Evolutionary conservation across 2,329 filamentous ascomycete genomes (phyloP), one percentile per base, ranked within the genome.

Genomic region (Diaporthe vexans): DNA sequence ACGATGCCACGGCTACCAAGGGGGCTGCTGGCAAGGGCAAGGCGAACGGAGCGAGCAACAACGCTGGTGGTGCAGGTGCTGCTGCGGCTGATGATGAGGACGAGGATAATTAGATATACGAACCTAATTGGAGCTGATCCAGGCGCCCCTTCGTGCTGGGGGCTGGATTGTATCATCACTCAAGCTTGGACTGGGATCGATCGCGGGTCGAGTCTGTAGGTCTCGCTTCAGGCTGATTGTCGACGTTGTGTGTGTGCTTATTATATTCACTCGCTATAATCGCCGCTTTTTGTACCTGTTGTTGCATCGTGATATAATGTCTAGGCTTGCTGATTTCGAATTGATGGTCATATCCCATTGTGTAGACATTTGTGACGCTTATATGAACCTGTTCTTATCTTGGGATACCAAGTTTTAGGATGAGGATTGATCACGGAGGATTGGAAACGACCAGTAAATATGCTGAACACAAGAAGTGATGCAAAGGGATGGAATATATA

Each of bases 251-350:
- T 37, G 61, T 17, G 26, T 35, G 26, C 43, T 51, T 35, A 52
- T 35, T 8, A 65, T 67, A 67, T 33, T 67, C 61, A 67, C 61
- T 67, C 61, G 61, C 29, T 67, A 67, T 19, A 15, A 19, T 21
- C 35, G 48, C 4, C 33, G 29, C 33, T 11, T 15, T 11, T 6
- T 24, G 11, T 11, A 6, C 17, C 29, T 21, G 15, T 11, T 26
- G n/a, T n/a, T n/a, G 61, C 48, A 65, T 35, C 19, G 61, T 65
- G 61, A 65, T 33, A 40, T 40, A 15, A 8, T 9, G 17, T 8
- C 0, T 8, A 24, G 13, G 7, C 13, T 24, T 15, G 21, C n/a
- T n/a, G 11, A 9, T 8, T 24, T 59, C 56, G 13, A 24, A 7
- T 59, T 17, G 21, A 26, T 2, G 4, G 6, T 9, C 13, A 13